Evolutionary conservation across 768 basidiomycete genomes (phyloP).

Genomic region (Suillus luteus): DNA sequence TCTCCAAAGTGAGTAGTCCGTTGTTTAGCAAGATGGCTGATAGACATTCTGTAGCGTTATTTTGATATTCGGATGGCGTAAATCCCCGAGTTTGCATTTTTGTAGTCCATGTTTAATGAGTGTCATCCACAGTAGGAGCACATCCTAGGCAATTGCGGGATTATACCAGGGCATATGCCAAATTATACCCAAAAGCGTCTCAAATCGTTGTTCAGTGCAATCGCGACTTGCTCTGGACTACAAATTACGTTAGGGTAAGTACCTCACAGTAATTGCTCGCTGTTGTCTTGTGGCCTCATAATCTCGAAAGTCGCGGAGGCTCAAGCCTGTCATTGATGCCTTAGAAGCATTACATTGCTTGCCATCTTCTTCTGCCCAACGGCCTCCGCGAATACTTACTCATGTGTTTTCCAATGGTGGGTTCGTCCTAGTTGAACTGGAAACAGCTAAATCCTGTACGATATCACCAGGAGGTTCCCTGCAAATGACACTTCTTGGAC

Average conservation of each 20-base stretch:
- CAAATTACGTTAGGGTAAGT: constrained; percentile 17
- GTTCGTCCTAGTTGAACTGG: not conserved
- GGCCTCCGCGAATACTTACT: constrained; percentile 25
- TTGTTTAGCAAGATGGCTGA: not conserved
- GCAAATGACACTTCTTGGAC: constrained; percentile 24
- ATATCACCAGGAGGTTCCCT: constrained; percentile 23
- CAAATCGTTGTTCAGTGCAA: constrained; percentile 31
- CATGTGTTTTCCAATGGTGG: constrained; percentile 35
- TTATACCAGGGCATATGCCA: constrained; percentile 25
- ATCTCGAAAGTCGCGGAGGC: constrained; percentile 18
- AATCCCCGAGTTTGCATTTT: not conserved
- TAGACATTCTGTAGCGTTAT: constrained; percentile 20
- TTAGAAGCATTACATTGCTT: constrained; percentile 27
- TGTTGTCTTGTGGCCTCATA: constrained; percentile 4
- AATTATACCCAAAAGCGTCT: constrained; percentile 29
- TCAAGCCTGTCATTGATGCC: constrained; percentile 27
- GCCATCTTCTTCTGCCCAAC: not conserved
- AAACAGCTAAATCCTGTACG: not conserved
- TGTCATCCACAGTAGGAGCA: constrained; percentile 23
- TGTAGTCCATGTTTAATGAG: constrained; percentile 7
- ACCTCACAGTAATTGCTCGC: not conserved
- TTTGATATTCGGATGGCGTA: constrained; percentile 34
- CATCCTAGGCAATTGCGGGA: constrained; percentile 27
- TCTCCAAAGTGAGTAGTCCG: constrained; percentile 25
- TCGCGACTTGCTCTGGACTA: constrained; percentile 23